Percentiles rank a stretch among this genome's conserved stretches.
These are phyloP conservation scores for Myochromella boudieri DNA, from an alignment of 768 basidiomycete species.

Conservation along the genomic window DNA sequence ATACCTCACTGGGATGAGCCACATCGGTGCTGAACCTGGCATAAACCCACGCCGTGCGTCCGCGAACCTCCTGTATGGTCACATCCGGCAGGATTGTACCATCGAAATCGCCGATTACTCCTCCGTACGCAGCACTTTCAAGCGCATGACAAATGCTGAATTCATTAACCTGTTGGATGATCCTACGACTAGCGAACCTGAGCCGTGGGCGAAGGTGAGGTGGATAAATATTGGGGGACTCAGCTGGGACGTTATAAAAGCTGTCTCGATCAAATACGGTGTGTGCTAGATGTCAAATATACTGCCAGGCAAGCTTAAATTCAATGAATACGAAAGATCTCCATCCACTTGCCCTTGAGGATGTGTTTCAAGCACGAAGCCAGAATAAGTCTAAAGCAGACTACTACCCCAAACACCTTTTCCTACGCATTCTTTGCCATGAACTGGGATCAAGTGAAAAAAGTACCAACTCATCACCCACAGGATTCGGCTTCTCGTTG, in stretches of 20 bases:
- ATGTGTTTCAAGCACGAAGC: conserved; percentile 56
- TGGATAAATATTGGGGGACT: conserved; percentile 75
- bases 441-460: conserved; percentile 33
- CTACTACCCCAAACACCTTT: conserved; percentile 70
- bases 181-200: conserved; percentile 40
- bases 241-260: conserved; percentile 74
- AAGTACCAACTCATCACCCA: conserved; percentile 26
- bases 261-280: conserved; percentile 66
- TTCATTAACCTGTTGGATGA: conserved; percentile 57
- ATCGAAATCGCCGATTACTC: conserved; percentile 74
- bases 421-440: conserved; percentile 68
- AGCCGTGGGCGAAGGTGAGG: conserved; percentile 66
- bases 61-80: conserved; percentile 54
- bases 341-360: conserved; percentile 73
- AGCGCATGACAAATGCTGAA: conserved; percentile 57
- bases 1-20: conserved; percentile 28
- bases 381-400: conserved; percentile 66
- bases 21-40: conserved; percentile 69
- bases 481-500: too few relatives aligned
- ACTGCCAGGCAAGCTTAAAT: too few relatives aligned
- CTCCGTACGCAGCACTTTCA: conserved; percentile 48
- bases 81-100: conserved; percentile 57
- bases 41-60: conserved; percentile 63
- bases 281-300: conserved; percentile 20
- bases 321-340: conserved; percentile 39